These are phyloP conservation scores for Mycosarcoma maydis DNA, from an alignment of 1,284 basidiomycete genomes.

Conservation along the genomic window DNA sequence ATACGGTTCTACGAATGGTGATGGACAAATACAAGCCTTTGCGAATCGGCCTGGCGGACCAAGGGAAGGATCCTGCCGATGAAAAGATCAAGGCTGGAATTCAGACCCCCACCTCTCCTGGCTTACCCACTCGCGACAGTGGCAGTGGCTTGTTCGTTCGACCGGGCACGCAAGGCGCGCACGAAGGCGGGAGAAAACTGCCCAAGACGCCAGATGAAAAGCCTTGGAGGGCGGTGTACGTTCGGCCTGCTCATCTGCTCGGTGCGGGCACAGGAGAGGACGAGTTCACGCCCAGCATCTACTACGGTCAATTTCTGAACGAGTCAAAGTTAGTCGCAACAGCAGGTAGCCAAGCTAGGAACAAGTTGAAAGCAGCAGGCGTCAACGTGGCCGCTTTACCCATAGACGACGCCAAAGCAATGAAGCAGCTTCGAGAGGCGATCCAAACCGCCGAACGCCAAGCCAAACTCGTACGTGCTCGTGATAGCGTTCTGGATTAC, in stretches of 20 bases:
- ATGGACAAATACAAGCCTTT: constrained; percentile 64
- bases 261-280: constrained; percentile 15
- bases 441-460: constrained; percentile 75
- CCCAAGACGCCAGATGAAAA: constrained; percentile 54
- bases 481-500: constrained; percentile 81
- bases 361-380: constrained; percentile 40
- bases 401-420: constrained; percentile 71
- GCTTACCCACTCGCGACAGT: not conserved
- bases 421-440: constrained; percentile 71
- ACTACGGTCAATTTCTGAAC: constrained; percentile 53
- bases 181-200: constrained; percentile 42
- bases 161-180: not conserved
- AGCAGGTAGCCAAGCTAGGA: constrained; percentile 13
- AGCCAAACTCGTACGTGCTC: constrained; percentile 45
- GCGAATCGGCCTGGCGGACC: constrained; percentile 10
- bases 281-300: constrained; percentile 29
- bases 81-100: constrained; percentile 42
- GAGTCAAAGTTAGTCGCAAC: constrained; percentile 1
- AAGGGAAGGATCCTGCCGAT: constrained; percentile 30
- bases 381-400: constrained; percentile 30
- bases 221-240: constrained; percentile 60
- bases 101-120: constrained; percentile 18
- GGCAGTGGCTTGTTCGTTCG: no score
- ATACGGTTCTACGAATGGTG: constrained; percentile 61
- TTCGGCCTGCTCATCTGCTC: constrained; percentile 43